Evolutionary conservation across 2,329 filamentous ascomycete genomes (phyloP).

Genomic region (Corynespora cassiicola): DNA sequence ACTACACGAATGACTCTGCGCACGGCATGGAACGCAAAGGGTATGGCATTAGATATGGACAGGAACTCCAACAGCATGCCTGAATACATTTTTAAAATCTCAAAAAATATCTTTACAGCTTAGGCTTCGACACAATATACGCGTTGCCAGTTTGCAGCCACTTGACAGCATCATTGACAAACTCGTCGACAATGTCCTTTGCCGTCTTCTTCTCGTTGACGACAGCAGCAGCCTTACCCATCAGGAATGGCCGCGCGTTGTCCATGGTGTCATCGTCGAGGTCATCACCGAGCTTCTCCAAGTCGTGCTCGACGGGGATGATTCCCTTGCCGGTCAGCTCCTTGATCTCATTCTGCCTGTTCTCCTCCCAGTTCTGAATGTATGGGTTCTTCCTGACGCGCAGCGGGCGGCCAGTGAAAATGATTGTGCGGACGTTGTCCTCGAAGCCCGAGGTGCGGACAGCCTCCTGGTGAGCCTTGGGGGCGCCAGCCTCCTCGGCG

Average conservation of each 20-base stretch:
- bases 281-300: conserved; percentile 77
- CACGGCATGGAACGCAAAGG: too few relatives aligned
- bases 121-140: conserved; percentile 56
- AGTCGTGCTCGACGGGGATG: conserved; percentile 92
- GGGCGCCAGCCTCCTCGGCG: conserved; percentile 90
- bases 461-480: conserved; percentile 92
- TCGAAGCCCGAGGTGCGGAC: conserved; percentile 91
- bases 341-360: conserved; percentile 89
- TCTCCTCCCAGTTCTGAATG: conserved; percentile 94
- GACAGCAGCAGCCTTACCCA: conserved; percentile 96
- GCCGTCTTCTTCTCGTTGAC: conserved; percentile 92
- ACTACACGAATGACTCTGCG: too few relatives aligned
- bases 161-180: conserved; percentile 80
- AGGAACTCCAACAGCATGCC: conserved; percentile 2
- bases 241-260: conserved; percentile 87
- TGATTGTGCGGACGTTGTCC: conserved; percentile 95
- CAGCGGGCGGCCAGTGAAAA: conserved; percentile 96
- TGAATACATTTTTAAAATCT: neutral
- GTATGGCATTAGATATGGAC: conserved; percentile 7
- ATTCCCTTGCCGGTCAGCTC: conserved; percentile 86
- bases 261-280: conserved; percentile 85
- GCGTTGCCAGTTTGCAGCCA: conserved; percentile 73
- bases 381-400: conserved; percentile 94
- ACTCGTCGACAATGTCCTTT: conserved; percentile 92
- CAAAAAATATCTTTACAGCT: conserved; percentile 28